These are phyloP conservation scores for Periconia macrospinosa DNA, from an alignment of 2,329 filamentous ascomycete species.

Conservation along the genomic window DNA sequence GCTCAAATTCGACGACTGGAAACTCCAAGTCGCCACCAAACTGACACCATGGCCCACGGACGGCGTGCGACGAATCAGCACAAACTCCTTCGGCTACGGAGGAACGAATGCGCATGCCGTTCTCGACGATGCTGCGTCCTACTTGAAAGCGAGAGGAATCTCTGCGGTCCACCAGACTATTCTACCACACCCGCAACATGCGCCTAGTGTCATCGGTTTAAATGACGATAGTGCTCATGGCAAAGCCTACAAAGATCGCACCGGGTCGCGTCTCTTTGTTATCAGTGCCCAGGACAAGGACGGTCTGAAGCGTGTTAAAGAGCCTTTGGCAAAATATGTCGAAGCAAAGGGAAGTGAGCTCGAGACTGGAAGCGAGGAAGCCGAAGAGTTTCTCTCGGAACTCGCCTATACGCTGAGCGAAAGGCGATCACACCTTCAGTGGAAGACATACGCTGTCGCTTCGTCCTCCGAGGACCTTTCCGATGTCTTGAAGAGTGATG, in stretches of 20 bases:
- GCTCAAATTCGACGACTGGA: conserved; percentile 3
- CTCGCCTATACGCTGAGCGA: conserved; percentile 28
- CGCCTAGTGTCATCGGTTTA: neutral
- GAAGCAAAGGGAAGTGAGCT: neutral
- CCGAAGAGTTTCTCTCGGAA: conserved; percentile 8
- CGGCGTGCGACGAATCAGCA: neutral
- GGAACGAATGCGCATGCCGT: conserved; percentile 16
- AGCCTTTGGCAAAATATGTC: neutral
- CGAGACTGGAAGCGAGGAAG: conserved; percentile 19
- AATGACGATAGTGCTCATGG: neutral
- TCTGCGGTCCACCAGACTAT: neutral
- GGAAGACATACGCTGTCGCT: neutral
- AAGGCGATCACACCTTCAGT: conserved; percentile 17
- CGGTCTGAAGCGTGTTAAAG: neutral
- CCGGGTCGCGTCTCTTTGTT: neutral
- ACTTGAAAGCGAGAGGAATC: neutral
- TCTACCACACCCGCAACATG: too few species aligned
- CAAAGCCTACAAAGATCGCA: neutral
- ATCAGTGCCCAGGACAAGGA: neutral
- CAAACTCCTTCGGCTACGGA: conserved; percentile 19
- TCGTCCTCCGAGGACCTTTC: neutral
- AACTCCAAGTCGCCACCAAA: conserved; percentile 2
- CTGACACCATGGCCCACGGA: conserved; percentile 10
- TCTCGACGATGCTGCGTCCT: conserved; percentile 10
- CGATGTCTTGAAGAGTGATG: neutral